phyloP scores from a whole-genome alignment of 2,329 filamentous ascomycete species.

The Hypoxylon sp. region DNA sequence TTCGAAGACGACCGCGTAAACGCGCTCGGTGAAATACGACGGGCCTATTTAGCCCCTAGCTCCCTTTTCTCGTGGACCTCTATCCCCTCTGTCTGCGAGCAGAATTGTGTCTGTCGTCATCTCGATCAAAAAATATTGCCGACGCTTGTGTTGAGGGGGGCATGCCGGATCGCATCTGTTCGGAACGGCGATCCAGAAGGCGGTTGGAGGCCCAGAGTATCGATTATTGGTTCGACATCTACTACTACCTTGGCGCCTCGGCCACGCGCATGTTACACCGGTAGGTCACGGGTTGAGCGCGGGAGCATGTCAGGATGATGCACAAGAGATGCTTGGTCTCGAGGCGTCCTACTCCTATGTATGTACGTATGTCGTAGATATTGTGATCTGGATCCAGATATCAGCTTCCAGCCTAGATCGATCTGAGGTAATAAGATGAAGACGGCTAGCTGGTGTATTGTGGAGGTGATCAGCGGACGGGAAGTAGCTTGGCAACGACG shows the following conservation, averaged over 20 bases:
- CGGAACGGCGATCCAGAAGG: slow-evolving; percentile 1
- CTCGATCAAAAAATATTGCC: background rate
- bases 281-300: slow-evolving; percentile 5
- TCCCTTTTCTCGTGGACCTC: background rate
- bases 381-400: slow-evolving; percentile 1
- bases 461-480: background rate
- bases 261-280: slow-evolving; percentile 1
- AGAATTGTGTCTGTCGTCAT: slow-evolving; percentile 3
- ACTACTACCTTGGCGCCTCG: slow-evolving; percentile 2
- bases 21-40: background rate
- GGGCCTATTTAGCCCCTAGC: background rate
- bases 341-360: no score
- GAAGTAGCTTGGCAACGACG: slow-evolving; percentile 9
- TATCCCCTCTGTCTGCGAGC: background rate
- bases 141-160: background rate
- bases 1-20: slow-evolving; percentile 1
- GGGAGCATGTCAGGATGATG: slow-evolving; percentile 5
- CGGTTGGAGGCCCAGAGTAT: background rate
- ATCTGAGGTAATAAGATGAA: background rate
- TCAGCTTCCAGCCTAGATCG: background rate
- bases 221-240: slow-evolving; percentile 3
- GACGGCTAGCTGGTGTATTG: background rate
- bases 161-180: slow-evolving; percentile 1
- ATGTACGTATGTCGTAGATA: background rate
- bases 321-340: background rate